Base-by-base conservation (phyloP, 2,329 filamentous ascomycete species). In the Sporothrix pseudoabietina region DNA sequence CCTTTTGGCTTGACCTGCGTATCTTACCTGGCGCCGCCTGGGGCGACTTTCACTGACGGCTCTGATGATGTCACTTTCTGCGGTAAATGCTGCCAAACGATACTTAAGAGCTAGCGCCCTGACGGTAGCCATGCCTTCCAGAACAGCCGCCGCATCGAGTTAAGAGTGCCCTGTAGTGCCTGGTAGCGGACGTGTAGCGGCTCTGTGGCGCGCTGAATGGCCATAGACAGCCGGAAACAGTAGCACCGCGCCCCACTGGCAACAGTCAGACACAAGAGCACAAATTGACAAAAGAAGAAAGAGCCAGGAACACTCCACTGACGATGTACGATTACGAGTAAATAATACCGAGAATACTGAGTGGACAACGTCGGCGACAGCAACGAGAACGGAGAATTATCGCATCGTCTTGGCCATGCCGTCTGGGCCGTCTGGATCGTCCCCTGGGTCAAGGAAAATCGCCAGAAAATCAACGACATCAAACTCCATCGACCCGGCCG, bases 241-340 rank as follows among this genome's bases (percentile, higher is more conserved):
- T 26, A 52, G 68, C 35, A 41, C 68, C 68, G 44, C 32, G 47
- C 66, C 52, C 68, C 68, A 70, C 68, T 70, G n/a, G 61, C 66
- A 44, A 70, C 52, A 70, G 68, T 70, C 68, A 70, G 68, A 57
- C 32, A 44, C 65, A 35, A 44, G 8, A 47, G n/a, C 26, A 9
- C 52, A 6, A 35, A 35, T 8, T 14, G n/a, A n/a, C 16, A 12
- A 26, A 9, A 55, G 52, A 55, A n/a, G 19, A 61, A 61, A 39
- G 22, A 30, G 26, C 26, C 54, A 5, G 12, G 55, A 35, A 8
- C 16, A 19, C 55, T 7, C 22, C 9, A 30, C 5, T 9, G 52
- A 32, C 22, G 54, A 35, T 35, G 35, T 35, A 52, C 26, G 14
- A 52, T 6, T 6, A 52, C 14, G 19, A 52, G 14, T 4, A n/a